phyloP scores from a whole-genome alignment of 352 stramenopile genomes.

The Pythium insidiosum region DNA sequence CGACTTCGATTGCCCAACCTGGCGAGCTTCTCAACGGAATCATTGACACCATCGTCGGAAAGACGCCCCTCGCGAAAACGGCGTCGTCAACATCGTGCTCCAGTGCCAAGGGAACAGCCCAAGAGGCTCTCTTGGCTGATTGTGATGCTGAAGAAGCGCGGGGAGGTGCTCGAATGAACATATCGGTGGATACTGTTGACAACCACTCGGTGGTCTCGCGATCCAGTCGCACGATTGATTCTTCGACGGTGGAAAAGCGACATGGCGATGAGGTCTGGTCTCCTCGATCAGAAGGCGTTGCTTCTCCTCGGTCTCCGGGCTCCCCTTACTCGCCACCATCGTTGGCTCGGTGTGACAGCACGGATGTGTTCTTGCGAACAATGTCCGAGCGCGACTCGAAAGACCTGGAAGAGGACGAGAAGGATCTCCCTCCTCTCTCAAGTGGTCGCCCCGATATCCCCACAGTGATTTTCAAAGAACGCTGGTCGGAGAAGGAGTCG shows the following conservation, averaged over 20 bases:
- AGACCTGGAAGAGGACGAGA: slow-evolving; percentile 31
- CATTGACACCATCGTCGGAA: slow-evolving; percentile 62
- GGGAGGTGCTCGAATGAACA: neutral
- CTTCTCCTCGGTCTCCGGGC: slow-evolving; percentile 45
- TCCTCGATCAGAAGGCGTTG: slow-evolving; percentile 44
- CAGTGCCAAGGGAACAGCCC: slow-evolving; percentile 8
- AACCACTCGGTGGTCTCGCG: too few species aligned
- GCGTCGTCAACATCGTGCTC: slow-evolving; percentile 11
- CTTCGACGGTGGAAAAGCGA: slow-evolving; percentile 15
- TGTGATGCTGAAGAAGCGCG: neutral
- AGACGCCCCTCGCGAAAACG: slow-evolving; percentile 31
- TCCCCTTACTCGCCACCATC: slow-evolving; percentile 48
- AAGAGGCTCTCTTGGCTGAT: slow-evolving; percentile 26
- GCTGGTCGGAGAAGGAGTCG: slow-evolving; percentile 64
- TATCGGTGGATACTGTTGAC: too few species aligned
- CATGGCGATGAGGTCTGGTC: slow-evolving; percentile 29
- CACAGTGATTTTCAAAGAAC: slow-evolving; percentile 74
- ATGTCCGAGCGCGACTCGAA: slow-evolving; percentile 39
- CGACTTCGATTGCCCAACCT: slow-evolving; percentile 55
- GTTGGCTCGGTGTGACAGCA: slow-evolving; percentile 38
- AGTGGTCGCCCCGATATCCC: too few species aligned
- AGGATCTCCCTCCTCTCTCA: too few species aligned
- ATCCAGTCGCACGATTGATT: slow-evolving; percentile 42
- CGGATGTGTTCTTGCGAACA: too few species aligned
- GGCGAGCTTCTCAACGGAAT: slow-evolving; percentile 59